Evolutionary conservation across 805 yeast species (phyloP), one percentile per base, ranked within the genome.

Genomic region (Allodekkera sacchari): DNA sequence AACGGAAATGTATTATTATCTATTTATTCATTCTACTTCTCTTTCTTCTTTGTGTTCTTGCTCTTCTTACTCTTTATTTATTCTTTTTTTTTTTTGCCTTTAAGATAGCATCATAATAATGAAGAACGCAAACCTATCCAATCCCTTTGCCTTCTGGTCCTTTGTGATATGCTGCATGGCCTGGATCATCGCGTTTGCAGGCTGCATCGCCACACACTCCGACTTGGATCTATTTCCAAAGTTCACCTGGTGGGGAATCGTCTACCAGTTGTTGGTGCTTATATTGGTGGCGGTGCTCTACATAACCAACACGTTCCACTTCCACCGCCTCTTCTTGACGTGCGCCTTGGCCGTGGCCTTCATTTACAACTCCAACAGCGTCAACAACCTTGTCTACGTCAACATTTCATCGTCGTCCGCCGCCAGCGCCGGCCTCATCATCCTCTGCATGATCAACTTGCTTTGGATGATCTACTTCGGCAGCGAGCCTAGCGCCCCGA

Each of bases 221-320:
- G 54, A 40, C 14, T 27, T 43, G 6, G 13, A 13, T 20, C 42
- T 56, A 5, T 84, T 80, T 50, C 96, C 96, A 1, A 72, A 74
- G 42, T 82, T 89, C 57, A 74, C 92, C 4, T 89, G 98, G 98
- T 92, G 98, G 98, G 95, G 94, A 2, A 55, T 92, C 5, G 88
- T 82, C 2, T 92, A 74, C 50, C 77, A 89, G 57, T 61, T 87
- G 14, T 39, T 83, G 19, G 43, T 84, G 25, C 66, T 82, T 14
- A 44, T 74, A 5, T 52, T 64, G 14, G 65, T 71, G 37, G 66
- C 68, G 25, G 45, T 64, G 34, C 62, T 74, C 41, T 84, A 71
- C 57, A 67, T 54, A 50, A 75, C 53, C 47, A 78, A 81, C 55
- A 58, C 74, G 27, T 63, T 84, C 37, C 85, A 82, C 50, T 65